These are phyloP conservation scores for Auricularia sp. DNA, from an alignment of 768 basidiomycete species.

Conservation along the genomic window DNA sequence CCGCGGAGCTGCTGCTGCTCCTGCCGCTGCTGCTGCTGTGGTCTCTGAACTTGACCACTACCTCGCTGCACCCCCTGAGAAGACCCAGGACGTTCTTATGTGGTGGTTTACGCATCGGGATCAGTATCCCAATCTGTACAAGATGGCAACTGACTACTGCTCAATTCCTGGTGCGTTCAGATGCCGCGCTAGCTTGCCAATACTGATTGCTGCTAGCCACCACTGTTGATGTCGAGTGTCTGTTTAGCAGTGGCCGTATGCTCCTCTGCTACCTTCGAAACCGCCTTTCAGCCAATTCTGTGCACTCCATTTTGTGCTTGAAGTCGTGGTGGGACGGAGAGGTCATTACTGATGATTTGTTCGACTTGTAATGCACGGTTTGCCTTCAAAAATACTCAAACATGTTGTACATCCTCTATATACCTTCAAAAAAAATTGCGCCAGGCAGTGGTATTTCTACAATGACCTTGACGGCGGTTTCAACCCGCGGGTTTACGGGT, in stretches of 20 bases:
- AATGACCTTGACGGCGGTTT: no score
- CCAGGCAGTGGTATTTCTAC: no score
- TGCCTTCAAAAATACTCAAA: no score
- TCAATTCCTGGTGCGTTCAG: conserved; percentile 17
- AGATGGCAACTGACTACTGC: conserved; percentile 7
- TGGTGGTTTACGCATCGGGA: conserved; percentile 20
- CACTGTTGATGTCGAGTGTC: conserved; percentile 19
- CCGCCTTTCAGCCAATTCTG: conserved; percentile 14
- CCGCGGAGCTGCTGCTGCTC: neutral
- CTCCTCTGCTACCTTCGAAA: conserved; percentile 19
- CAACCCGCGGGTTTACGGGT: no score
- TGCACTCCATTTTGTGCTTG: neutral
- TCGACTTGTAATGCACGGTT: no score
- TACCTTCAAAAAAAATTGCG: no score
- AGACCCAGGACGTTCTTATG: conserved; percentile 14
- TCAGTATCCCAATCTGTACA: conserved; percentile 16
- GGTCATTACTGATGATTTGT: no score
- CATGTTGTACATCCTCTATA: no score
- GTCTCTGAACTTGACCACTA: conserved; percentile 18
- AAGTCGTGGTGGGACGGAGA: neutral
- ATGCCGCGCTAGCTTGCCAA: neutral
- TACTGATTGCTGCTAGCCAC: conserved; percentile 15
- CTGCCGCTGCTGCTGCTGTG: neutral
- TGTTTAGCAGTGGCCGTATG: conserved; percentile 22
- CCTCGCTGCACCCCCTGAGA: conserved; percentile 18